A percentile compares a stretch with the other conserved stretches of the same genome.
phyloP scores from a whole-genome alignment of 1,139 yeast genomes.

The Kazachstania sp. region DNA sequence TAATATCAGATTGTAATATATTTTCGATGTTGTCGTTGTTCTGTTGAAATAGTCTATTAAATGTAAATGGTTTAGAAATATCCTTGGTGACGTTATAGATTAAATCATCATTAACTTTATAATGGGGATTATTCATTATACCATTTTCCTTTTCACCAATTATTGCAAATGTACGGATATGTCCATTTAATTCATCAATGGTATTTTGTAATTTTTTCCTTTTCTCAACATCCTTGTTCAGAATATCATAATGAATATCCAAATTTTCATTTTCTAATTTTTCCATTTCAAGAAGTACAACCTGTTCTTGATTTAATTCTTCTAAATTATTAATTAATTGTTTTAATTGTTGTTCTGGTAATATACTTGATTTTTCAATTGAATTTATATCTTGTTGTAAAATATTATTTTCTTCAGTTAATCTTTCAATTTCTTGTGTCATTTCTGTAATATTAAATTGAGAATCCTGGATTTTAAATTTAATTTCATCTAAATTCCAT shows the following conservation, averaged over 20 bases:
- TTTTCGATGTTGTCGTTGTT: background rate
- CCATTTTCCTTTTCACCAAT: background rate
- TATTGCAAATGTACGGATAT: conserved; percentile 24
- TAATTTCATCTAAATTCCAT: background rate
- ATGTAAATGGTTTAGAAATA: conserved; percentile 12
- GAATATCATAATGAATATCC: conserved; percentile 5
- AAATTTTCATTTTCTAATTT: conserved; percentile 4
- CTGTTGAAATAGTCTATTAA: conserved; percentile 10
- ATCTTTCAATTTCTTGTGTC: background rate
- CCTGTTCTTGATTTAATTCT: conserved; percentile 2
- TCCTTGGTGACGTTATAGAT: background rate
- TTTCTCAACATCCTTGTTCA: conserved; percentile 23
- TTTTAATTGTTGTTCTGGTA: conserved; percentile 1
- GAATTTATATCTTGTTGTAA: conserved; percentile 1
- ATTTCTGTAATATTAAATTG: background rate
- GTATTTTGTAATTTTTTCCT: conserved; percentile 44
- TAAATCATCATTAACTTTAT: background rate
- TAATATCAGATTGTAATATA: conserved; percentile 18
- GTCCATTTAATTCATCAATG: conserved; percentile 41
- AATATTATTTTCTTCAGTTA: background rate
- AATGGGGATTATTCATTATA: background rate
- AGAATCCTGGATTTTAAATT: background rate
- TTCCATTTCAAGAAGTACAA: conserved; percentile 1
- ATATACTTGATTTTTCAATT: conserved; percentile 1
- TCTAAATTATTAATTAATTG: background rate